Evolutionary conservation across 179 eudicot genomes (phyloP).

Genomic region (Monotropa hypopitys): DNA sequence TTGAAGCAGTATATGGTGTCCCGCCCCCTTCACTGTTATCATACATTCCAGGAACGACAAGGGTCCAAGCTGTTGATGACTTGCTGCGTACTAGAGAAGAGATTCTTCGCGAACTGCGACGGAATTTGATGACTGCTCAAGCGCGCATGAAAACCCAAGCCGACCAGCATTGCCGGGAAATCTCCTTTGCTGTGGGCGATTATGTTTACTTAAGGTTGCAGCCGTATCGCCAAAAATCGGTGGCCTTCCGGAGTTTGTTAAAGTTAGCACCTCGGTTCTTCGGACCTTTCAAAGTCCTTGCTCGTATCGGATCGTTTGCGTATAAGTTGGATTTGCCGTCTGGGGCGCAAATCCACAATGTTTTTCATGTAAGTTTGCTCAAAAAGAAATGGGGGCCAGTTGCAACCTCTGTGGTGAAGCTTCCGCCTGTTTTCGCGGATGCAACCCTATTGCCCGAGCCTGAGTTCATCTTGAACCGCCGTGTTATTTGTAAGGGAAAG

Average conservation of each 20-base stretch:
- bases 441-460: not conserved
- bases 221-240: not conserved
- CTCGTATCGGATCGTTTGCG: too few species aligned
- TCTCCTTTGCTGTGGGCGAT: not conserved
- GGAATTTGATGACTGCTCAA: not conserved
- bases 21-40: not conserved
- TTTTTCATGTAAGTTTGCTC: not conserved
- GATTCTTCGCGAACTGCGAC: not conserved
- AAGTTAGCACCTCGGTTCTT: too few species aligned
- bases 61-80: not conserved
- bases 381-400: not conserved
- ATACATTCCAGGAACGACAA: not conserved
- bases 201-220: conserved; percentile 7
- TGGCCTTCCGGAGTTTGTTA: too few species aligned
- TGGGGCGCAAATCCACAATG: not conserved
- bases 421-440: not conserved
- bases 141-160: not conserved
- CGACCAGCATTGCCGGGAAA: not conserved
- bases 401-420: not conserved
- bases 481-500: not conserved
- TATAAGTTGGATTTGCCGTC: not conserved
- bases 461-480: not conserved
- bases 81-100: not conserved
- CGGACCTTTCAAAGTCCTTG: too few species aligned
- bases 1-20: too few species aligned